Evolutionary conservation across 2,329 filamentous ascomycete species (phyloP).

Genomic region (Podosphaera fusca): DNA sequence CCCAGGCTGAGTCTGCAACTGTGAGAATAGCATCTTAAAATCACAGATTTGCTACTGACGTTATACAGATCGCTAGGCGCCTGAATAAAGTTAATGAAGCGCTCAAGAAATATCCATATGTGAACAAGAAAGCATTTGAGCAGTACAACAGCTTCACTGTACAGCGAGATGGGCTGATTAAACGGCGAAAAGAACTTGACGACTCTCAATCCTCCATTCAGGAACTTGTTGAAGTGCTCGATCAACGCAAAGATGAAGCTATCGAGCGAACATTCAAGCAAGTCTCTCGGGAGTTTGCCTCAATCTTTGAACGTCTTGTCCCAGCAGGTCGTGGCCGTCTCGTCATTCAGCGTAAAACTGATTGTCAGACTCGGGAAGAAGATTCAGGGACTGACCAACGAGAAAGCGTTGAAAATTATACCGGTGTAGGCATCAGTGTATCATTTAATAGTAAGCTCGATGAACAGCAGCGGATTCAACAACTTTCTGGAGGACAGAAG

Average conservation of each 20-base stretch:
- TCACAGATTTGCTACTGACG: slow-evolving; percentile 1
- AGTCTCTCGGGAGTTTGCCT: slow-evolving; percentile 78
- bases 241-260: slow-evolving; percentile 90
- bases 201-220: slow-evolving; percentile 71
- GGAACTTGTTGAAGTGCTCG: slow-evolving; percentile 75
- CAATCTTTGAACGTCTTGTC: slow-evolving; percentile 84
- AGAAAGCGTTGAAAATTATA: slow-evolving; percentile 76
- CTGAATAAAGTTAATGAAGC: slow-evolving; percentile 82
- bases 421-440: slow-evolving; percentile 85
- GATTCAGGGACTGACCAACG: slow-evolving; percentile 45
- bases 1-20: slow-evolving; percentile 54
- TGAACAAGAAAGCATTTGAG: slow-evolving; percentile 99
- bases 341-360: slow-evolving; percentile 77
- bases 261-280: slow-evolving; percentile 98
- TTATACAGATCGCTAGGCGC: slow-evolving; percentile 19
- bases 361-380: slow-evolving; percentile 34
- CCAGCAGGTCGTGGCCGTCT: slow-evolving; percentile 79
- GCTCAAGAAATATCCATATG: slow-evolving; percentile 87
- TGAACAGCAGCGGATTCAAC: slow-evolving; percentile 93
- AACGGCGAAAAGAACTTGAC: slow-evolving; percentile 69
- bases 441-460: slow-evolving; percentile 98
- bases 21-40: slow-evolving; percentile 22
- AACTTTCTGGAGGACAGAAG: slow-evolving; percentile 92
- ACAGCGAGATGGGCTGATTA: slow-evolving; percentile 67
- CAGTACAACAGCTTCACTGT: slow-evolving; percentile 95